These are phyloP conservation scores for Fusarium transvaalense DNA, from an alignment of 2,329 filamentous ascomycete genomes.

Conservation along the genomic window DNA sequence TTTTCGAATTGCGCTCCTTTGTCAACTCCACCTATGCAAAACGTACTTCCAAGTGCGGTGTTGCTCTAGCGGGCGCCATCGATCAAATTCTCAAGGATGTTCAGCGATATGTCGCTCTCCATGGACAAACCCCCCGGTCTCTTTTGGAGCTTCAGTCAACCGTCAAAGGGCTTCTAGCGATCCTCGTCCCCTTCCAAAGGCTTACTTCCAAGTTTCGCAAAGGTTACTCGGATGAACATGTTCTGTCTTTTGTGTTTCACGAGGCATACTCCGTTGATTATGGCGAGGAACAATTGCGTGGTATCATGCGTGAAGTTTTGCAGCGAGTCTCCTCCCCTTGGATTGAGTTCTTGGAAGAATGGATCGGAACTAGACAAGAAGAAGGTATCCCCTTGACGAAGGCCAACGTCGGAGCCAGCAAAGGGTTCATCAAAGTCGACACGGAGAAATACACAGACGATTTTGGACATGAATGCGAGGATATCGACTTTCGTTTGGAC, in stretches of 20 bases:
- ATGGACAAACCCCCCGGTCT: conserved; percentile 59
- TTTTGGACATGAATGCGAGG: conserved; percentile 67
- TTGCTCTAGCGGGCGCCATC: conserved; percentile 66
- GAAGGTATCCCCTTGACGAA: conserved; percentile 66
- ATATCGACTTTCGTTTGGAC: conserved; percentile 73
- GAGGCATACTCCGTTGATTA: conserved; percentile 74
- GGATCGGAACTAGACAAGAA: conserved; percentile 77
- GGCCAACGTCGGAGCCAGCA: conserved; percentile 58
- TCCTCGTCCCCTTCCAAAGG: conserved; percentile 65
- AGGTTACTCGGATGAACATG: conserved; percentile 67
- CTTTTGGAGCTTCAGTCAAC: conserved; percentile 66
- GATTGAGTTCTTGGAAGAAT: conserved; percentile 76
- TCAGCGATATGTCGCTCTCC: conserved; percentile 62
- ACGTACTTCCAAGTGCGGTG: conserved; percentile 59
- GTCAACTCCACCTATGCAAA: conserved; percentile 61
- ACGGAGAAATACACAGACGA: conserved; percentile 68
- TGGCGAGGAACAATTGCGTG: conserved; percentile 69
- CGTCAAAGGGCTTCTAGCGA: conserved; percentile 60
- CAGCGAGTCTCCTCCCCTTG: conserved; percentile 73
- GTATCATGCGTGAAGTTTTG: conserved; percentile 76
- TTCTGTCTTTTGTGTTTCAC: conserved; percentile 72
- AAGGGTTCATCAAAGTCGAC: conserved; percentile 72
- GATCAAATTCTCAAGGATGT: conserved; percentile 63
- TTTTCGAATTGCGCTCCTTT: conserved; percentile 61
- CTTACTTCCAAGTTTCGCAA: conserved; percentile 63